Conservation (phyloP, 1,139 yeast genomes). For the Geotrichum restrictum region DNA sequence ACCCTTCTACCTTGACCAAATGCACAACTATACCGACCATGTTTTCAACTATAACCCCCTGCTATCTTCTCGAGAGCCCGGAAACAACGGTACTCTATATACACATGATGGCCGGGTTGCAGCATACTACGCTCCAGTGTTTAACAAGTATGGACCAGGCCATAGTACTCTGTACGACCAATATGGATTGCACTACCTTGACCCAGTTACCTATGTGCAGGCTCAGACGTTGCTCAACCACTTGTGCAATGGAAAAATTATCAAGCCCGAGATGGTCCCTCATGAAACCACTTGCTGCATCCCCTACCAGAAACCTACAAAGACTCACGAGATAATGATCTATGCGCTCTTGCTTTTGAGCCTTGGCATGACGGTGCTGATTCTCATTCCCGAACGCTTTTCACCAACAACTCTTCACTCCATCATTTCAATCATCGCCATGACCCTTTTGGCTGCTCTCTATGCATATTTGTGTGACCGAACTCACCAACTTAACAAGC, state of each 20-base stretch:
- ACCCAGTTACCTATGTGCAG: not conserved
- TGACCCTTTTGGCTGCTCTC: slow-evolving; percentile 10
- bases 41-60: slow-evolving; percentile 7
- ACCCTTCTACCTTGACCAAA: slow-evolving; percentile 1
- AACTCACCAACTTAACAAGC: slow-evolving; percentile 15
- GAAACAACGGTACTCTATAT: not conserved
- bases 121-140: slow-evolving; percentile 12
- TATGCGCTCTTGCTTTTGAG: not conserved
- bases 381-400: not conserved
- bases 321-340: not conserved
- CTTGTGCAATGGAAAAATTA: slow-evolving; percentile 7
- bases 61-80: not conserved
- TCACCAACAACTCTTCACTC: not conserved
- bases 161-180: slow-evolving; percentile 7
- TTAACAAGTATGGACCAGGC: slow-evolving; percentile 8
- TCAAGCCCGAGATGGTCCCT: not conserved
- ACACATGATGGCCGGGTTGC: not conserved
- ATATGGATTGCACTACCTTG: slow-evolving; percentile 9
- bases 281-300: slow-evolving; percentile 8
- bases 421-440: not conserved
- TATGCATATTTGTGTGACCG: slow-evolving; percentile 19
- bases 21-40: slow-evolving; percentile 12
- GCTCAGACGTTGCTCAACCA: slow-evolving; percentile 9
- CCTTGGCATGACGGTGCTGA: not conserved
- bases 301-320: not conserved